Evolutionary conservation across 495 filamentous ascomycete genomes (phyloP).

Genomic region (Xylaria sp.): DNA sequence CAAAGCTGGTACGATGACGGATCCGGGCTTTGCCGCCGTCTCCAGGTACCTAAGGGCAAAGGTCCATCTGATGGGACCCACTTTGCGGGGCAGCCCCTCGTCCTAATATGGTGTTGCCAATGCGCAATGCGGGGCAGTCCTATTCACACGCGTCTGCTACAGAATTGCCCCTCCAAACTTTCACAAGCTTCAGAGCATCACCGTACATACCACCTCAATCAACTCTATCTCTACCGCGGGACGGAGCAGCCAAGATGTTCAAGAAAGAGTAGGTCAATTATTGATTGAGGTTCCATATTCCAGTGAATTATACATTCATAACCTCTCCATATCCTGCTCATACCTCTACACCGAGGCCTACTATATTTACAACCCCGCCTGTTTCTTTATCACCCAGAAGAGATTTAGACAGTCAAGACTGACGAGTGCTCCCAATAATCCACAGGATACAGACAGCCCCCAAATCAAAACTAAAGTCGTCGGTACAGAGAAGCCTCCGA

Average conservation of each 20-base stretch:
- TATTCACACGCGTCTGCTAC: constrained; percentile 14
- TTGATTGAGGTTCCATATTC: not conserved
- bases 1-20: not conserved
- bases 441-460: constrained; percentile 68
- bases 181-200: constrained; percentile 37
- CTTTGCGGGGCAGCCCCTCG: constrained; percentile 34
- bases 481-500: constrained; percentile 85
- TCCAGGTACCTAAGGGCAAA: not conserved
- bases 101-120: constrained; percentile 30
- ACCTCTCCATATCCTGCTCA: constrained; percentile 32
- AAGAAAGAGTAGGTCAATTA: constrained; percentile 78
- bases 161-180: constrained; percentile 44
- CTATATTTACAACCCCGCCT: constrained; percentile 19
- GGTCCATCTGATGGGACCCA: not conserved
- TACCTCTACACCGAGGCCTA: not conserved
- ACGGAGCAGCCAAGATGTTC: constrained; percentile 68
- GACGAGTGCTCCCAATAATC: not conserved
- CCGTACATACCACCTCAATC: constrained; percentile 1
- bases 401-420: not conserved
- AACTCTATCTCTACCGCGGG: constrained; percentile 17
- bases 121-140: constrained; percentile 29
- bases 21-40: not conserved
- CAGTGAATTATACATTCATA: not conserved
- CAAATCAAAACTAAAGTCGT: constrained; percentile 97
- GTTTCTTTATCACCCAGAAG: not conserved